Evolutionary conservation across 2,329 filamentous ascomycete genomes (phyloP), one percentile per base, ranked within the genome.

Genomic region (Ilyonectria mors-panacis): DNA sequence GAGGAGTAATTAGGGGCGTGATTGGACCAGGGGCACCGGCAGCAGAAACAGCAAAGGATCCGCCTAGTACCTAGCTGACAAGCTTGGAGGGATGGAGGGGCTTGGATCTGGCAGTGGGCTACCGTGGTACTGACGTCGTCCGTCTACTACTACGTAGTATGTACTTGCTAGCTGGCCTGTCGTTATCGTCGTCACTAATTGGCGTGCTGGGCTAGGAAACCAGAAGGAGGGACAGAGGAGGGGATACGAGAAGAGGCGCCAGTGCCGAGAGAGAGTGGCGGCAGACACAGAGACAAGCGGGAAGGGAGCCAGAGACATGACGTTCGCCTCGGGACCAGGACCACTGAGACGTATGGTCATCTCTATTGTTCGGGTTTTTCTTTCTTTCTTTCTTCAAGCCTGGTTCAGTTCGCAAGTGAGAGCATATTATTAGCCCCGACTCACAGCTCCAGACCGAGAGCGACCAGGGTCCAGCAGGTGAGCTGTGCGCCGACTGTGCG

Each of bases 401-500:
- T 48, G 30, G 59, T 48, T 48, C 55, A 66, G 28, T 50, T 59
- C 21, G 58, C 53, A 26, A 59, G 37, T 55, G 19, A 23, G 64
- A 53, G 48, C 42, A 63, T 58, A 30, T 64, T 58, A 30, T 64
- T 37, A 54, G 47, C 56, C 53, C 61, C 50, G 28, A 51, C 44
- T 55, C 42, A 65, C 19, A 45, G 19, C 54, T 69, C 51, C 60
- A 42, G 61, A 42, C 65, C 58, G 55, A 63, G 26, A 66, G 59
- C 50, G 70, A 59, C 62, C 58, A 62, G 54, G 66, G 66, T 64
- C 69, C 69, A 69, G 57, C 39, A n/a, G 45, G 60, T 37, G 66
- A 68, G 73, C 71, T 71, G 67, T 73, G 71, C 69, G 65, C 66
- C 56, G 54, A 63, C 54, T 42, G 61, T 57, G 54, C 70, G 57